Evolutionary conservation across 2,329 filamentous ascomycete genomes (phyloP).

Genomic region (Aspergillus quadrilineatus): DNA sequence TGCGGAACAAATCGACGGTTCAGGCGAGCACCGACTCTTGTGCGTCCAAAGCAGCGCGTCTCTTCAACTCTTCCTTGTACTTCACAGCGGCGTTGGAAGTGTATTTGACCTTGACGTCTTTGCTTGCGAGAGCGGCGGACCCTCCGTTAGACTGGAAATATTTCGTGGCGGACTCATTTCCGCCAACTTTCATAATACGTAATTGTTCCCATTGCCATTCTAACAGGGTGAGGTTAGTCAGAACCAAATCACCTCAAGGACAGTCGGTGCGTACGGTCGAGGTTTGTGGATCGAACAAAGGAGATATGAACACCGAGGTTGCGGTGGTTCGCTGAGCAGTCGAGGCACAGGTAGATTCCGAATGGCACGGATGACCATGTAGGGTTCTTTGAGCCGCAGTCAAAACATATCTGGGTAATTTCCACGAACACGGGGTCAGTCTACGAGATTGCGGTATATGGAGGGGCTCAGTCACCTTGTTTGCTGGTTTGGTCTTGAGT

Average conservation of each 20-base stretch:
- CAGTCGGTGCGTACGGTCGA: slow-evolving; percentile 73
- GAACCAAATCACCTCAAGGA: not conserved
- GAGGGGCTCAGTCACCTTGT: slow-evolving; percentile 68
- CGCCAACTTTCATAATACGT: slow-evolving; percentile 95
- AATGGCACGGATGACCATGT: slow-evolving; percentile 98
- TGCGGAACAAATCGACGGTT: not conserved
- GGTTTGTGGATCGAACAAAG: slow-evolving; percentile 96
- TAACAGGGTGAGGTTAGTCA: slow-evolving; percentile 38
- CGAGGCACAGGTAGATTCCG: slow-evolving; percentile 95
- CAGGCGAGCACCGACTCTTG: slow-evolving; percentile 63
- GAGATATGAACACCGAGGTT: slow-evolving; percentile 99
- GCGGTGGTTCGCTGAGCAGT: slow-evolving; percentile 95
- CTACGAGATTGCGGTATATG: slow-evolving; percentile 14
- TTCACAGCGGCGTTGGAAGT: slow-evolving; percentile 89
- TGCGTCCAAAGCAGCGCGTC: slow-evolving; percentile 77
- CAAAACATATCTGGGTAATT: slow-evolving; percentile 79
- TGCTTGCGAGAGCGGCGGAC: slow-evolving; percentile 88
- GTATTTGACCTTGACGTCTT: slow-evolving; percentile 96
- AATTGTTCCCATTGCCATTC: slow-evolving; percentile 99
- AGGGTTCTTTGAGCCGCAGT: slow-evolving; percentile 95
- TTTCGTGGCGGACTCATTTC: slow-evolving; percentile 96
- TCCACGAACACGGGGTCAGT: not conserved
- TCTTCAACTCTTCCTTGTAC: slow-evolving; percentile 96
- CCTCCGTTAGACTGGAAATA: slow-evolving; percentile 98
- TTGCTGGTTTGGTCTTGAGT: slow-evolving; percentile 88